A percentile compares a stretch with the other conserved stretches of the same genome.
Evolutionary conservation across 495 filamentous ascomycete genomes (phyloP).

Genomic region (Umbilicaria muhlenbergii): DNA sequence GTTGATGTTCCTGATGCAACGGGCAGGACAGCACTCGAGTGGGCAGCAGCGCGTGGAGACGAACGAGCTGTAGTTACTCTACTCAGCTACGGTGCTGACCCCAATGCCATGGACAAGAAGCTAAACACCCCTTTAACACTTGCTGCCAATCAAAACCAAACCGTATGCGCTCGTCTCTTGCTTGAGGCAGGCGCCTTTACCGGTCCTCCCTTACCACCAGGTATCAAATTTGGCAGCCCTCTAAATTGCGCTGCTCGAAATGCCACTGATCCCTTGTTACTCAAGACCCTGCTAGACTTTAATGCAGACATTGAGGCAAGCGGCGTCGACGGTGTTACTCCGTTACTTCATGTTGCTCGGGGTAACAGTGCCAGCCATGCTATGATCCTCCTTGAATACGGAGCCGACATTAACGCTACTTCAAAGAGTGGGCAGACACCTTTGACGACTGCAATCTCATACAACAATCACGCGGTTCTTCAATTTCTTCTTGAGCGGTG

Average conservation of each 20-base stretch:
- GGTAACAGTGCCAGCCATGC: background rate
- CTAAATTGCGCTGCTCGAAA: conserved; percentile 15
- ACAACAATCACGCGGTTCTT: conserved; percentile 18
- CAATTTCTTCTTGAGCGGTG: conserved; percentile 15
- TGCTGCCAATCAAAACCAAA: conserved; percentile 11
- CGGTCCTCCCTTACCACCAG: conserved; percentile 6
- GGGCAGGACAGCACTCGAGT: conserved; percentile 21
- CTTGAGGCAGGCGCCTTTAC: conserved; percentile 19
- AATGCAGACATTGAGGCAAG: conserved; percentile 9
- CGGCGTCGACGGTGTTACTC: background rate
- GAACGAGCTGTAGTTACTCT: conserved; percentile 8
- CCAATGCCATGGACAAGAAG: conserved; percentile 15
- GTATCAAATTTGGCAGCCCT: conserved; percentile 13
- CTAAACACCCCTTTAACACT: conserved; percentile 7
- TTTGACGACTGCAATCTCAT: conserved; percentile 7
- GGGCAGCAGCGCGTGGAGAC: conserved; percentile 18
- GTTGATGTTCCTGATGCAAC: conserved; percentile 16
- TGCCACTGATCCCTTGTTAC: conserved; percentile 5
- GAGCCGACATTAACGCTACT: conserved; percentile 3
- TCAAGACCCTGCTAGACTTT: conserved; percentile 20
- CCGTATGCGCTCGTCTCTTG: conserved; percentile 14
- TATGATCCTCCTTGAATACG: conserved; percentile 3
- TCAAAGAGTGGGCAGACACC: conserved; percentile 1
- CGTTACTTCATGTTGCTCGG: background rate
- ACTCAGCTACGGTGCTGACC: conserved; percentile 14